These are phyloP conservation scores for Paramecium biaurelia DNA, from an alignment of 73 alveolate species.

Conservation along the genomic window DNA sequence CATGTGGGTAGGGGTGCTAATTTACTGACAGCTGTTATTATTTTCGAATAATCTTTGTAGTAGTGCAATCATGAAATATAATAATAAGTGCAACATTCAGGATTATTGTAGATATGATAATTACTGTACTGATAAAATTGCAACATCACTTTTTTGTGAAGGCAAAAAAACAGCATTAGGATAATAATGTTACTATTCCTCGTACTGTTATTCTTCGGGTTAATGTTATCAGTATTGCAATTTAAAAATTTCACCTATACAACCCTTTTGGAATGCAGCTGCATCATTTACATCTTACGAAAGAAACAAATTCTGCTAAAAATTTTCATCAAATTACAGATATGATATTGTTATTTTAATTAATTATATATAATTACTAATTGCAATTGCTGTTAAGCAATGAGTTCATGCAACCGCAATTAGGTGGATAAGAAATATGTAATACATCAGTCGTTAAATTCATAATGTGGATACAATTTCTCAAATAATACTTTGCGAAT, in stretches of 20 bases:
- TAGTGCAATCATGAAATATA: neutral
- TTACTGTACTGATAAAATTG: too few species aligned
- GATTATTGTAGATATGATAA: neutral
- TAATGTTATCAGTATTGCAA: too few species aligned
- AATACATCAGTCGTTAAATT: neutral
- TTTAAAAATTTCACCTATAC: too few species aligned
- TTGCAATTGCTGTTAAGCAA: too few species aligned
- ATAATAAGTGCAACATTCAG: neutral
- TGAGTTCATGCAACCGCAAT: neutral
- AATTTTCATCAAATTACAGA: neutral
- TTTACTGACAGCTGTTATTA: neutral
- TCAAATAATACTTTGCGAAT: neutral
- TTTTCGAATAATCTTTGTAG: neutral
- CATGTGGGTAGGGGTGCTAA: neutral
- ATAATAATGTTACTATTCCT: neutral
- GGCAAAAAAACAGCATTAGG: neutral
- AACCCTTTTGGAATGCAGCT: too few species aligned
- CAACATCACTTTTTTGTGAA: neutral
- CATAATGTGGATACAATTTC: neutral
- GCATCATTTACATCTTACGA: neutral
- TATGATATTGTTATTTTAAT: neutral
- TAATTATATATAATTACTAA: too few species aligned
- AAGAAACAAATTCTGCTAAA: neutral
- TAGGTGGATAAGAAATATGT: neutral
- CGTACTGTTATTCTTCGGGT: rapidly evolving